These are phyloP conservation scores for Hysterangium stoloniferum DNA, from an alignment of 768 basidiomycete genomes.

Conservation along the genomic window DNA sequence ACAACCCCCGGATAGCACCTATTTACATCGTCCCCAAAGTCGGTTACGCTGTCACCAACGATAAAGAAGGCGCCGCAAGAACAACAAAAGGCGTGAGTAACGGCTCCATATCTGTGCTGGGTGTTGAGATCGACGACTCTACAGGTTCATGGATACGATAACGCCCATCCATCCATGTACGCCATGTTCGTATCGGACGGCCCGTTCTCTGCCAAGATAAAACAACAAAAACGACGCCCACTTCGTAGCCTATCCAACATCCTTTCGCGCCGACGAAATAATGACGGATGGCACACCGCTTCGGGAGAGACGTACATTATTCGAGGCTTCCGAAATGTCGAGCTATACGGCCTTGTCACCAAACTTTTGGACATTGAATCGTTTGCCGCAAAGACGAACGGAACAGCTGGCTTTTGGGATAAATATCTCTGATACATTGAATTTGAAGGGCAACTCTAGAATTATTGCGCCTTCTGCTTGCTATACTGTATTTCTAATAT, in stretches of 20 bases:
- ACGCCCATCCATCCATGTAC: conserved; percentile 66
- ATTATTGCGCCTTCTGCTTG: not conserved
- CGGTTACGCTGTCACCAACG: conserved; percentile 71
- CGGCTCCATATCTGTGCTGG: not conserved
- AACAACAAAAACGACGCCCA: conserved; percentile 39
- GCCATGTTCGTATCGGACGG: conserved; percentile 92
- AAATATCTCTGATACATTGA: conserved; percentile 42
- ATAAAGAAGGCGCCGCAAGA: conserved; percentile 47
- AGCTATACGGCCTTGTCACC: conserved; percentile 78
- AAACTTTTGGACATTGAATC: conserved; percentile 60
- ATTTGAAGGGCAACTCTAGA: not conserved
- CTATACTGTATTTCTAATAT: not conserved
- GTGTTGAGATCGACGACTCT: not conserved
- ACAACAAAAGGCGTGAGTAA: conserved; percentile 68
- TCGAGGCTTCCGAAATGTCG: conserved; percentile 77
- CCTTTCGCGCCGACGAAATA: conserved; percentile 20
- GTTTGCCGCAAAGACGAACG: conserved; percentile 58
- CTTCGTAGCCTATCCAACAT: conserved; percentile 16
- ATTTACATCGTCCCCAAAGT: conserved; percentile 78
- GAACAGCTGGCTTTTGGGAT: conserved; percentile 80
- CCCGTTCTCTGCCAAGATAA: conserved; percentile 69
- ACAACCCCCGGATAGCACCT: conserved; percentile 75
- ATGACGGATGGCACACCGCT: conserved; percentile 61
- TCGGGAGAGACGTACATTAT: conserved; percentile 58
- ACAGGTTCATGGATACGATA: conserved; percentile 90